Conservation (phyloP, 2,329 filamentous ascomycete species). For the Aspergillus amoenus region DNA sequence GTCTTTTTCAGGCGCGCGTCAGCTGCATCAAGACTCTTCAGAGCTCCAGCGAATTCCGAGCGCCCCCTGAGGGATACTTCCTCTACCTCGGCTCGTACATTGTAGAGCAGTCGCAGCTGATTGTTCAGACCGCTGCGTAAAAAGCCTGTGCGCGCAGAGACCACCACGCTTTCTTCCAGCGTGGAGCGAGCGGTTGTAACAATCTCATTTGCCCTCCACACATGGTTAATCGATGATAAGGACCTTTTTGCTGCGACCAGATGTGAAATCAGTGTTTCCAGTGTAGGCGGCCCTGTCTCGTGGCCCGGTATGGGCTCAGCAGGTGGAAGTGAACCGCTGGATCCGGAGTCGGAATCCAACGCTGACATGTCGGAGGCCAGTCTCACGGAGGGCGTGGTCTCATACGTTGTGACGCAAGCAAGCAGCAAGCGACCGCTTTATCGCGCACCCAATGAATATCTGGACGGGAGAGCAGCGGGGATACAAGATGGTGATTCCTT, state of each 20-base stretch:
- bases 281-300: constrained; percentile 34
- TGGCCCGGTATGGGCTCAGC: constrained; percentile 14
- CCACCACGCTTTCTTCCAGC: constrained; percentile 74
- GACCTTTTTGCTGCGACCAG: constrained; percentile 86
- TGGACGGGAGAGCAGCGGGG: background rate
- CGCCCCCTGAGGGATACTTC: constrained; percentile 43
- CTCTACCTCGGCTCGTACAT: constrained; percentile 45
- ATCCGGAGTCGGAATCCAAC: constrained; percentile 30
- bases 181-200: constrained; percentile 72
- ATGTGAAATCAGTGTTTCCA: constrained; percentile 79
- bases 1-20: constrained; percentile 58
- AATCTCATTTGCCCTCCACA: constrained; percentile 84
- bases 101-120: constrained; percentile 46
- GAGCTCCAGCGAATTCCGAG: constrained; percentile 47
- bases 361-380: constrained; percentile 27
- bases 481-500: background rate
- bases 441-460: background rate
- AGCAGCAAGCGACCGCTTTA: background rate
- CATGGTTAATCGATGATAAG: constrained; percentile 76
- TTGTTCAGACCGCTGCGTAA: constrained; percentile 60
- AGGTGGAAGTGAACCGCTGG: constrained; percentile 16
- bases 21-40: constrained; percentile 59
- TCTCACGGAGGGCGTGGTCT: background rate
- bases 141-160: constrained; percentile 69
- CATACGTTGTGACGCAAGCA: constrained; percentile 2